Evolutionary conservation across 495 filamentous ascomycete genomes (phyloP).

Genomic region (Aspergillus leporis): DNA sequence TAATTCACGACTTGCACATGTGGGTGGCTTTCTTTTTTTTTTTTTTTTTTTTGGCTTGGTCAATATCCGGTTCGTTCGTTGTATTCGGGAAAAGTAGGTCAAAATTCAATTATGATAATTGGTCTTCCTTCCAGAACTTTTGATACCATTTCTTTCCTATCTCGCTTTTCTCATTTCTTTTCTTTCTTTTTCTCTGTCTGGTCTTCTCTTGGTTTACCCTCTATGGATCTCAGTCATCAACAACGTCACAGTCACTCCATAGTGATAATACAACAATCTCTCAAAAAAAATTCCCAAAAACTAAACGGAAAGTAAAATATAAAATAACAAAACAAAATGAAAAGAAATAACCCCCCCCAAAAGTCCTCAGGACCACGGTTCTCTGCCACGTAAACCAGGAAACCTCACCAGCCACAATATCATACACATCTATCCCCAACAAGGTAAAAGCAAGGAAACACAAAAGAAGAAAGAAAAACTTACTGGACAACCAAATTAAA

Average conservation of each 20-base stretch:
- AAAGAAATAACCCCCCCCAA: too few relatives aligned
- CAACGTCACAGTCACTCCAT: too few relatives aligned
- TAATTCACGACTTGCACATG: slow-evolving; percentile 1
- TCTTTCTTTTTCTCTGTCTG: neutral
- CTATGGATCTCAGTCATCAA: too few relatives aligned
- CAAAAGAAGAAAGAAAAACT: neutral
- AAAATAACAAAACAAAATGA: too few relatives aligned
- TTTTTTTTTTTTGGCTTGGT: neutral
- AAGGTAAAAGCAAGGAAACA: neutral
- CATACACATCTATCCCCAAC: neutral
- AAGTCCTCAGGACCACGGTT: too few relatives aligned
- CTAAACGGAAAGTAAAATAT: too few relatives aligned
- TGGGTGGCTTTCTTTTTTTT: neutral
- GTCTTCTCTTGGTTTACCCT: too few relatives aligned
- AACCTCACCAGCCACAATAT: neutral
- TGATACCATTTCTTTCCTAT: neutral
- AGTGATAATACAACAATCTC: too few relatives aligned
- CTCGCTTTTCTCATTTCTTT: too few relatives aligned
- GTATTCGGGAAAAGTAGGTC: neutral
- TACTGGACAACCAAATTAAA: neutral
- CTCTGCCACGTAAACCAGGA: neutral
- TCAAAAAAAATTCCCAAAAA: too few relatives aligned
- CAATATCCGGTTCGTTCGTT: neutral
- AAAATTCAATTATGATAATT: neutral
- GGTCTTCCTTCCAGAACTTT: neutral